These are phyloP conservation scores for Rhazya stricta DNA, from an alignment of 257 asterid genomes.

Conservation along the genomic window DNA sequence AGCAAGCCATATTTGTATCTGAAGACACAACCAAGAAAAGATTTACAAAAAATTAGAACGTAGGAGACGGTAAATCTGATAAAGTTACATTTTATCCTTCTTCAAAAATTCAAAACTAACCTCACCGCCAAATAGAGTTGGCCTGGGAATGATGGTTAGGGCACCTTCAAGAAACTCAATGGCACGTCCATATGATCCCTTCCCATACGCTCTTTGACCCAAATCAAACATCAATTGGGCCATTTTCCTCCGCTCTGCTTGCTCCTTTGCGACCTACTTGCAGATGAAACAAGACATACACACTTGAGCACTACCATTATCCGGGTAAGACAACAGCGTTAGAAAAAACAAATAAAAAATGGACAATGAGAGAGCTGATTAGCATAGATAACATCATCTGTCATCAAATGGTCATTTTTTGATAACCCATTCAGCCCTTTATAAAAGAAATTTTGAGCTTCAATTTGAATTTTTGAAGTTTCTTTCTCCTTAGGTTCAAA, in stretches of 20 bases:
- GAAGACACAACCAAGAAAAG: constrained; percentile 8
- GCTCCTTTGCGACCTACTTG: constrained; percentile 85
- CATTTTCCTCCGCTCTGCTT: constrained; percentile 83
- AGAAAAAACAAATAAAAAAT: not conserved
- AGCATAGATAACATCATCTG: not conserved
- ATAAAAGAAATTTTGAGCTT: not conserved
- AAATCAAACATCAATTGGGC: constrained; percentile 85
- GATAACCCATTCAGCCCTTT: not conserved
- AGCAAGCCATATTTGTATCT: constrained; percentile 99
- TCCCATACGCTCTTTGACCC: constrained; percentile 91
- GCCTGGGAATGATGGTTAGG: constrained; percentile 79
- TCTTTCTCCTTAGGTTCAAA: not conserved
- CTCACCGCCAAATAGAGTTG: constrained; percentile 98
- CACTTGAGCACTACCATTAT: not conserved
- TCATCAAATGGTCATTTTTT: not conserved
- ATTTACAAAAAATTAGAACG: not conserved
- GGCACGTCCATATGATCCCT: constrained; percentile 87
- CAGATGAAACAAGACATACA: constrained; percentile 10
- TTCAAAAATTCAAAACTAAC: constrained; percentile 36
- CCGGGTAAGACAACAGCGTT: not conserved
- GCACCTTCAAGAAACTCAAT: constrained; percentile 98
- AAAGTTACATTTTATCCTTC: not conserved
- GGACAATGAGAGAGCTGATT: not conserved
- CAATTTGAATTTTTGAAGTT: not conserved
- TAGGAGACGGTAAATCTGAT: no score